These are phyloP conservation scores for Podospora pseudocomata DNA, from an alignment of 495 filamentous ascomycete genomes.

Conservation along the genomic window DNA sequence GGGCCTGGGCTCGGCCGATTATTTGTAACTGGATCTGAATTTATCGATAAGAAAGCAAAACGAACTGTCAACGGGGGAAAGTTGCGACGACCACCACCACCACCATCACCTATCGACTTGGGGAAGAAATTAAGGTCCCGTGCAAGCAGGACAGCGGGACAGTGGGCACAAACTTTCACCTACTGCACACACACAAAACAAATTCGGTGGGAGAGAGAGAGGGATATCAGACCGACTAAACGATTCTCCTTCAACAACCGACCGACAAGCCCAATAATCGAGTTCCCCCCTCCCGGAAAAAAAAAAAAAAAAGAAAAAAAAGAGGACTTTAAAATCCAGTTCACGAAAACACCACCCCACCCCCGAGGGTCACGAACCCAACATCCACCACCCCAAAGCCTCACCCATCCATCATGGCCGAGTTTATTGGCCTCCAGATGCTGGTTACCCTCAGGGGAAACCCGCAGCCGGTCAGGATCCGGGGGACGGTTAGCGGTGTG, in stretches of 20 bases:
- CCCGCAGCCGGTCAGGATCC: constrained; percentile 58
- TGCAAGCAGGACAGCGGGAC: too few species aligned
- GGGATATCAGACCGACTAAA: too few species aligned
- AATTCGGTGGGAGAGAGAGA: too few species aligned
- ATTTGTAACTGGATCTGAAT: not conserved
- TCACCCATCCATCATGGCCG: constrained; percentile 29
- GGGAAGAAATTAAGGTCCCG: not conserved
- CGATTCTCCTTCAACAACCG: too few species aligned
- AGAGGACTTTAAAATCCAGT: too few species aligned
- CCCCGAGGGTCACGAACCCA: not conserved
- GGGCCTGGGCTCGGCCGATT: not conserved
- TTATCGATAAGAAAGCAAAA: not conserved
- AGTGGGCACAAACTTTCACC: too few species aligned
- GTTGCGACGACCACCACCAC: not conserved
- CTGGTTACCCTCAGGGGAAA: constrained; percentile 62
- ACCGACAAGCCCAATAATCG: too few species aligned
- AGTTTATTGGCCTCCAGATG: constrained; percentile 79
- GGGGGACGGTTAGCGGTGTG: constrained; percentile 70
- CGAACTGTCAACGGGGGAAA: not conserved
- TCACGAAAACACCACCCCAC: not conserved
- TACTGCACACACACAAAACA: too few species aligned
- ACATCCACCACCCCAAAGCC: not conserved
- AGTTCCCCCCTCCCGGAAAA: too few species aligned
- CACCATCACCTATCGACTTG: too few species aligned
- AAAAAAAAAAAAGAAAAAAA: too few species aligned